Base-by-base conservation (phyloP, 2,329 filamentous ascomycete genomes). In the Ciborinia camelliae region DNA sequence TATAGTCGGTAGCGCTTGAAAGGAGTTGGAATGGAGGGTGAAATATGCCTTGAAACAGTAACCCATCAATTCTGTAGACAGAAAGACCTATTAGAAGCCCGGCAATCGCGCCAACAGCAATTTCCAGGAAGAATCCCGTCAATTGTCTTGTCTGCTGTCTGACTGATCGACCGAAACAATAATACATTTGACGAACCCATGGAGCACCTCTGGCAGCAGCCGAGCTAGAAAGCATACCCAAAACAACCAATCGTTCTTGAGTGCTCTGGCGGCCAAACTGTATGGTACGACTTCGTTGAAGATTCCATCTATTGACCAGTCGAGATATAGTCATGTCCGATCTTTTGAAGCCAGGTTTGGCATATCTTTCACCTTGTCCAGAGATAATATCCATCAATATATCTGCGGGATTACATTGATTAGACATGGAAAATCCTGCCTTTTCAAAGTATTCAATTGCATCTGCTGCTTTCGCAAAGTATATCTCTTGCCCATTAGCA, bases 1-100 rank as follows among this genome's bases (percentile, higher is more conserved):
- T 59, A 32, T 59, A 59, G 20, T 59, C 30, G 23, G 55, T 48
- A 48, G 55, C 43, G 30, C 55, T 59, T 30, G 55, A 59, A 23
- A 59, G 55, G 2, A 45, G n/a, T 48, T 59, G 28, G 26, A 59
- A 59, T 9, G 43, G 55, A 14, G 55, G 30, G 12, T n/a, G 20
- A 32, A 48, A 59, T 12, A 59, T 45, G n/a, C 55, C 55, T 41
- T 47, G 35, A 6, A 59, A 59, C 20, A 59, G 15, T 15, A 59
- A 26, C 10, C 43, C 55, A 48, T 59, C 55, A 20, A 59, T 18
- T 26, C 28, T 48, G 12, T 59, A 59, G 2, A 48, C 43, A 18
- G 55, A 48, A 18, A 59, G 41, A 30, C 15, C 43, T 32, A 59
- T 59, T 9, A 45, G 28, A 30, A 59, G 43, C 20, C 41, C 37